Evolutionary conservation across 768 basidiomycete species (phyloP), one percentile per base, ranked within the genome.

Genomic region (Suillus occidentalis): DNA sequence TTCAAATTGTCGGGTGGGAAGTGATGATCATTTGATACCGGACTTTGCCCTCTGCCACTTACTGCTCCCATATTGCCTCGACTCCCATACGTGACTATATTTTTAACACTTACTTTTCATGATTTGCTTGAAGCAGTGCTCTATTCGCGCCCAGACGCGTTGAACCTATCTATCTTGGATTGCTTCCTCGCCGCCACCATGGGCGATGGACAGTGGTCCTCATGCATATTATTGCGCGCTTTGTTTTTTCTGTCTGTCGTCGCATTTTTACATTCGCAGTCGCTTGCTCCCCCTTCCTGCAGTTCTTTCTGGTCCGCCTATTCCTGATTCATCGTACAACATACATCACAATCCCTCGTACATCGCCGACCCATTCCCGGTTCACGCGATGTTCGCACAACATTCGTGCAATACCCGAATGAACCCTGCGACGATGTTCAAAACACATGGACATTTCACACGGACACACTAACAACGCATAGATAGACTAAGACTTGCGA

Each of bases 1-100:
- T 97, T 91, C 85, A 96, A 91, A 82, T 91, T 90, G 0, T 83
- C 85, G 5, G 84, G 88, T 7, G 80, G 83, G 52, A 91, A 90
- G 73, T 90, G 69, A 70, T 90, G 68, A 69, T 45, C 40, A 56
- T 10, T 37, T 47, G 42, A 47, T 28, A 52, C 16, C 9, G 52
- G 8, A 52, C 28, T 10, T 52, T 52, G 4, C 52, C 25, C 52
- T 53, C 3, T 34, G 7, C 28, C 52, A 2, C 1, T 39, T 25
- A n/a, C n/a, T 25, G 37, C 37, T 58, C 22, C 37, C 37, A 25
- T n/a, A 16, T 57, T 36, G n/a, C n/a, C 22, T 22, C 8, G 9
- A 6, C 39, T 37, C 18, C 18, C 18, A 13, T 36, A 34, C 20
- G 13, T 8, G 28, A 22, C 9, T 18, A 40, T 25, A 42, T 59